phyloP scores from a whole-genome alignment of 2,329 filamentous ascomycete species.

The Colletotrichum acutatum region DNA sequence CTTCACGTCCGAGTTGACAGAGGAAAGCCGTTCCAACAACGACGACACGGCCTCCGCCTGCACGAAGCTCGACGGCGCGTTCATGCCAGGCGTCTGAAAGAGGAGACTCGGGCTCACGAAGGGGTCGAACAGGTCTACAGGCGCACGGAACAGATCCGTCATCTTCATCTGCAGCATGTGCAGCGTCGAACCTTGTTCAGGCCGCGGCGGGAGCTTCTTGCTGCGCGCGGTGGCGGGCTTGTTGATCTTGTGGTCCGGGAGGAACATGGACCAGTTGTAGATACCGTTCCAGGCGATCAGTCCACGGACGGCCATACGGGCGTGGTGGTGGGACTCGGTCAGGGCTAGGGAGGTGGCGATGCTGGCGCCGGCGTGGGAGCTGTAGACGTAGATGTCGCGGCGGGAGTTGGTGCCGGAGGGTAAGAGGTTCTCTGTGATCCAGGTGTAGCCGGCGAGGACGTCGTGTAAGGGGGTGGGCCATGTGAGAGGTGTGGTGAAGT shows the following conservation, averaged over 20 bases:
- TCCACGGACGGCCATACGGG: slow-evolving; percentile 60
- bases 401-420: slow-evolving; percentile 50
- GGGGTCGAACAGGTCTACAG: slow-evolving; percentile 65
- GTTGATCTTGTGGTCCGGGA: slow-evolving; percentile 63
- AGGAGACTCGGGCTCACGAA: slow-evolving; percentile 70
- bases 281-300: slow-evolving; percentile 68
- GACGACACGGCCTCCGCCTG: slow-evolving; percentile 38
- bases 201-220: slow-evolving; percentile 35
- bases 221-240: slow-evolving; percentile 26
- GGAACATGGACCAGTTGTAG: slow-evolving; percentile 73
- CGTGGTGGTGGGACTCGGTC: slow-evolving; percentile 61
- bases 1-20: slow-evolving; percentile 27
- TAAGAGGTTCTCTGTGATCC: slow-evolving; percentile 58
- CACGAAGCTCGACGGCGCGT: slow-evolving; percentile 57
- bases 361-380: slow-evolving; percentile 67
- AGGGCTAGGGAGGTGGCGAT: slow-evolving; percentile 67
- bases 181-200: slow-evolving; percentile 48
- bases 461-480: slow-evolving; percentile 72
- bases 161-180: slow-evolving; percentile 49
- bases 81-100: slow-evolving; percentile 64
- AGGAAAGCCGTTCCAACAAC: slow-evolving; percentile 38
- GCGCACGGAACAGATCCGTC: slow-evolving; percentile 58
- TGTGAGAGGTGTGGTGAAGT: slow-evolving; percentile 42
- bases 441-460: slow-evolving; percentile 62
- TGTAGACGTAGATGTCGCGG: slow-evolving; percentile 60